phyloP scores from a whole-genome alignment of 1,284 basidiomycete genomes.

The Vanrija sp. region DNA sequence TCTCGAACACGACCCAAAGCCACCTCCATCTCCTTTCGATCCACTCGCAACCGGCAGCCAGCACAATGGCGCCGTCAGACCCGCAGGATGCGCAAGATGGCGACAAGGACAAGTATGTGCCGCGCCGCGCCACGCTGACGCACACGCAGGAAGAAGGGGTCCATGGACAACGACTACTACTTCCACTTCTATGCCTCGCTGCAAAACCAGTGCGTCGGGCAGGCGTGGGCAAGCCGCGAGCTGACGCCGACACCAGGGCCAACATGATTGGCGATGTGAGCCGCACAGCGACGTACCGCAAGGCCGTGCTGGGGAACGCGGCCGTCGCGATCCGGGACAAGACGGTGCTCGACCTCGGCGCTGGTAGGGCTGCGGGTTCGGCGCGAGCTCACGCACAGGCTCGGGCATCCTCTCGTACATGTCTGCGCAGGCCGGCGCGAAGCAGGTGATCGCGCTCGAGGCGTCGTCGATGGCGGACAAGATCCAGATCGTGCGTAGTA shows the following conservation, averaged over 20 bases:
- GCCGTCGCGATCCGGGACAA: slow-evolving; percentile 44
- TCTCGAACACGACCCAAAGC: neutral
- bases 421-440: slow-evolving; percentile 52
- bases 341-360: slow-evolving; percentile 51
- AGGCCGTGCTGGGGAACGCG: slow-evolving; percentile 49
- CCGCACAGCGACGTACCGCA: slow-evolving; percentile 46
- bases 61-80: neutral
- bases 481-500: slow-evolving; percentile 44
- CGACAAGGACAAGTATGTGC: slow-evolving; percentile 6
- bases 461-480: slow-evolving; percentile 53
- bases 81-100: slow-evolving; percentile 3
- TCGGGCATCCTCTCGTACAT: slow-evolving; percentile 55
- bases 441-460: slow-evolving; percentile 52
- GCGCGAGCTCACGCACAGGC: slow-evolving; percentile 28
- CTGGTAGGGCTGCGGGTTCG: slow-evolving; percentile 35
- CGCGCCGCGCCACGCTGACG: neutral
- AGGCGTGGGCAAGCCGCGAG: neutral
- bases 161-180: slow-evolving; percentile 42
- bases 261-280: slow-evolving; percentile 51
- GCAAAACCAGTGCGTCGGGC: slow-evolving; percentile 38
- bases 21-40: neutral
- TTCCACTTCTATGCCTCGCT: slow-evolving; percentile 45
- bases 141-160: slow-evolving; percentile 2
- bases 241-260: slow-evolving; percentile 24
- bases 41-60: neutral